phyloP scores from a whole-genome alignment of 495 filamentous ascomycete species.

The Parachaetomium inaequale region DNA sequence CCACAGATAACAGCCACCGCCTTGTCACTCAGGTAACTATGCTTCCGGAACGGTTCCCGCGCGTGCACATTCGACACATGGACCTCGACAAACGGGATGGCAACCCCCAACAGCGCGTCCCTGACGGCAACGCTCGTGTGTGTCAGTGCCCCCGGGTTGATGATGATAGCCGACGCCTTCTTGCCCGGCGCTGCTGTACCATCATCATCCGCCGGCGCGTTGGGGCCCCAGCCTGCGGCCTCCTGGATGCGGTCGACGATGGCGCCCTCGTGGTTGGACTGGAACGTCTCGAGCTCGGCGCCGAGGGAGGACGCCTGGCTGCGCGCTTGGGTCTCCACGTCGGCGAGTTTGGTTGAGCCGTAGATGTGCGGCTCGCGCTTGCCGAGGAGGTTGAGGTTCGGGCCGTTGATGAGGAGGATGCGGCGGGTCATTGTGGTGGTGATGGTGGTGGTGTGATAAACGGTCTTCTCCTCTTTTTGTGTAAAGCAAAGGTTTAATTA shows the following conservation, averaged over 20 bases:
- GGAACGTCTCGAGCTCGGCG: constrained; percentile 50
- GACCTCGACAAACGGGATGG: constrained; percentile 66
- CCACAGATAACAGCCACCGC: constrained; percentile 65
- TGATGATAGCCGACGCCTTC: constrained; percentile 57
- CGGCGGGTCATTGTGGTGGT: constrained; percentile 39
- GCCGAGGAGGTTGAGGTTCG: constrained; percentile 77
- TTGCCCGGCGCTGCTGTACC: background rate
- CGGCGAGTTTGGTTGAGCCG: constrained; percentile 59
- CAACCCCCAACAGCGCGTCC: constrained; percentile 61
- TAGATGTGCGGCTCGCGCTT: constrained; percentile 69
- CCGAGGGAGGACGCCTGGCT: constrained; percentile 43
- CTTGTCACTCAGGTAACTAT: constrained; percentile 68
- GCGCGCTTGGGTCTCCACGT: constrained; percentile 48
- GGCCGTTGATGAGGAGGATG: constrained; percentile 73
- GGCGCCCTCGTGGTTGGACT: constrained; percentile 66
- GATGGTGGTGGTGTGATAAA: background rate
- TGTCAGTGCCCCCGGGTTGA: constrained; percentile 67
- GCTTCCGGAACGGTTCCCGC: constrained; percentile 58
- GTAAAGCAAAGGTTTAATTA: no score
- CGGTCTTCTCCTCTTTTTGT: no score
- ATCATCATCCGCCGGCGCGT: constrained; percentile 17
- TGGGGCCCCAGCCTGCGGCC: constrained; percentile 38
- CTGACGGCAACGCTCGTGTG: constrained; percentile 66
- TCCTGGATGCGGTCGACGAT: constrained; percentile 59
- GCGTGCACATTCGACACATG: constrained; percentile 68